These are phyloP conservation scores for Draba incana DNA, from an alignment of 345 rosid species.

Conservation along the genomic window DNA sequence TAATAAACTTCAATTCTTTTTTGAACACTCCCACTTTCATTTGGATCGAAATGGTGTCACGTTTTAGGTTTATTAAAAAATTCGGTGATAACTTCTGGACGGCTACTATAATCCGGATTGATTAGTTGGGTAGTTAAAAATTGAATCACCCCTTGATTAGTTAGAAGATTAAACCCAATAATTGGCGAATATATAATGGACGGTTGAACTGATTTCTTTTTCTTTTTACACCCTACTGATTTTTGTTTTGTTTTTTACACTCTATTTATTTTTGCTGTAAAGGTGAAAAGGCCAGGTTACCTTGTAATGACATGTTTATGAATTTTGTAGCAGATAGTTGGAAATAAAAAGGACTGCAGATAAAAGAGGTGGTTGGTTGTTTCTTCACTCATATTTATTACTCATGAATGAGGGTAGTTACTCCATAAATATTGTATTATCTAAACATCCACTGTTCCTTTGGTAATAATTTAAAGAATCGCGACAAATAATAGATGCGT, in stretches of 20 bases:
- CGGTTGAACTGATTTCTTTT: neutral
- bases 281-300: conserved; percentile 15
- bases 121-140: too few species aligned
- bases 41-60: too few species aligned
- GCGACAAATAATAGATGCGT: conserved; percentile 29
- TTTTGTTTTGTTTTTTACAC: neutral
- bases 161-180: neutral
- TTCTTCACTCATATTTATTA: conserved; percentile 35
- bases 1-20: too few species aligned
- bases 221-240: neutral
- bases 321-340: conserved; percentile 18
- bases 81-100: too few species aligned
- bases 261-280: neutral
- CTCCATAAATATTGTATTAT: conserved; percentile 36
- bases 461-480: conserved; percentile 28
- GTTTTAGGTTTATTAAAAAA: too few species aligned
- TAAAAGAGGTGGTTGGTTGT: conserved; percentile 39
- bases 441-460: conserved; percentile 30
- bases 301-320: conserved; percentile 25
- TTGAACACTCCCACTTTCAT: too few species aligned
- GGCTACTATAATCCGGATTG: too few species aligned
- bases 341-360: conserved; percentile 1
- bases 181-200: neutral
- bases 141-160: too few species aligned
- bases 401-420: conserved; percentile 38